phyloP scores from a whole-genome alignment of 2,329 filamentous ascomycete species.

The Sarocladium oryzae region DNA sequence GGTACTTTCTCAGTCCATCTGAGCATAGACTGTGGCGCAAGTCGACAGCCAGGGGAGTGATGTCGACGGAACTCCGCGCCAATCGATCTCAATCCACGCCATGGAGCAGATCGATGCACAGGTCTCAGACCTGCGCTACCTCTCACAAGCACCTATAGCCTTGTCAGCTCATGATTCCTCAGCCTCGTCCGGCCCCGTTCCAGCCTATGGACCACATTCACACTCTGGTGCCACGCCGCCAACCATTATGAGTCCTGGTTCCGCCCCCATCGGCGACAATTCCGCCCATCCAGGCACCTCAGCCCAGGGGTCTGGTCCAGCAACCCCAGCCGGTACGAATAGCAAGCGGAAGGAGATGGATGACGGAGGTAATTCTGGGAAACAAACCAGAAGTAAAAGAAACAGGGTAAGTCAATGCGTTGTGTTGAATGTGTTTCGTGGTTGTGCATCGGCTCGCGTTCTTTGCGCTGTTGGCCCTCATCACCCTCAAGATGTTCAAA shows the following conservation, averaged over 20 bases:
- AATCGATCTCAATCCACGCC: not conserved
- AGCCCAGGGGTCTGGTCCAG: conserved; percentile 2
- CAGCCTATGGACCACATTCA: conserved; percentile 27
- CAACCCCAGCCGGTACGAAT: not conserved
- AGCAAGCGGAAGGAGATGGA: conserved; percentile 33
- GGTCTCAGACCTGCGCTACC: conserved; percentile 47
- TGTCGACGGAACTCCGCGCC: not conserved
- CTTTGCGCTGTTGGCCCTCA: conserved; percentile 10
- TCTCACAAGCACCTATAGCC: conserved; percentile 33
- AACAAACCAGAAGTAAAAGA: conserved; percentile 53
- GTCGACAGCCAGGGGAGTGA: not conserved
- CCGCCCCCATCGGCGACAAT: conserved; percentile 41
- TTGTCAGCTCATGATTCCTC: conserved; percentile 17
- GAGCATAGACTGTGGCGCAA: not conserved
- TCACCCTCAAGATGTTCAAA: not conserved
- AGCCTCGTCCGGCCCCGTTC: conserved; percentile 20
- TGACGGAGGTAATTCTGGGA: conserved; percentile 30
- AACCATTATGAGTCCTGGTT: conserved; percentile 28
- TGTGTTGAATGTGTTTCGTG: too few relatives aligned
- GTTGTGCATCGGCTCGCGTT: too few relatives aligned
- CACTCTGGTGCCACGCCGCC: conserved; percentile 13
- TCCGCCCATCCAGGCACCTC: conserved; percentile 30
- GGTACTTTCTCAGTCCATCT: not conserved
- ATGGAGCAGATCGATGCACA: conserved; percentile 52
- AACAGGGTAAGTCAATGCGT: conserved; percentile 42